These are phyloP conservation scores for Malus orientalis DNA, from an alignment of 306 rosid genomes.

Conservation along the genomic window DNA sequence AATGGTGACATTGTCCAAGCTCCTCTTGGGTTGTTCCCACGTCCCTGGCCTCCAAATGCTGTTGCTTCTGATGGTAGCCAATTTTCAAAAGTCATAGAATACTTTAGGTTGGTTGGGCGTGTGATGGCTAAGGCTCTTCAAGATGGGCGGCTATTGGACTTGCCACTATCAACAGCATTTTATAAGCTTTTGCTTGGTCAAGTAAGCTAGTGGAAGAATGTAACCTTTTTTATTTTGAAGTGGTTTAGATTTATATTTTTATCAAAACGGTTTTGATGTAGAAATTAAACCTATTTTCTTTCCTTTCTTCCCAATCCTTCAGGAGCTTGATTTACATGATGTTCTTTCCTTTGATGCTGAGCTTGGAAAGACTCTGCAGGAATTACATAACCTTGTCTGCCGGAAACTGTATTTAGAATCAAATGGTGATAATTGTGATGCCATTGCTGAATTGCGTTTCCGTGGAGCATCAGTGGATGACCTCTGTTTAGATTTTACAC, in stretches of 20 bases:
- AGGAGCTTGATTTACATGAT: slow-evolving; percentile 99
- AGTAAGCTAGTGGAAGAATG: slow-evolving; percentile 40
- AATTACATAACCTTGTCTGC: slow-evolving; percentile 68
- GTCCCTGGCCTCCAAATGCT: slow-evolving; percentile 75
- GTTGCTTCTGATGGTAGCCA: slow-evolving; percentile 73
- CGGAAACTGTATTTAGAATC: slow-evolving; percentile 62
- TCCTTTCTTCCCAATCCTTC: slow-evolving; percentile 10
- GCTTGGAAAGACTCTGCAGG: slow-evolving; percentile 86
- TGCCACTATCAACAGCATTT: slow-evolving; percentile 82
- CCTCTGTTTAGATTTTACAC: slow-evolving; percentile 76
- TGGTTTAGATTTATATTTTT: neutral
- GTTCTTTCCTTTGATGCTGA: slow-evolving; percentile 78
- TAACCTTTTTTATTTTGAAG: neutral
- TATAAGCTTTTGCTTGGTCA: slow-evolving; percentile 87
- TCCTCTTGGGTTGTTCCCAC: slow-evolving; percentile 91
- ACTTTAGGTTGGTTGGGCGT: slow-evolving; percentile 89
- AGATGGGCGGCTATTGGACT: slow-evolving; percentile 92
- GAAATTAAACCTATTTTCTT: neutral
- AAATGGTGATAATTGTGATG: slow-evolving; percentile 28
- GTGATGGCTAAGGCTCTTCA: slow-evolving; percentile 97
- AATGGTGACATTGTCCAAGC: slow-evolving; percentile 58
- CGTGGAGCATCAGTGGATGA: slow-evolving; percentile 80
- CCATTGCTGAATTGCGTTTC: slow-evolving; percentile 36
- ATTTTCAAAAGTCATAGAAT: slow-evolving; percentile 62
- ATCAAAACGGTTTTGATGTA: neutral